phyloP scores from a whole-genome alignment of 2,329 filamentous ascomycete species.

The Aureobasidium pullulans region DNA sequence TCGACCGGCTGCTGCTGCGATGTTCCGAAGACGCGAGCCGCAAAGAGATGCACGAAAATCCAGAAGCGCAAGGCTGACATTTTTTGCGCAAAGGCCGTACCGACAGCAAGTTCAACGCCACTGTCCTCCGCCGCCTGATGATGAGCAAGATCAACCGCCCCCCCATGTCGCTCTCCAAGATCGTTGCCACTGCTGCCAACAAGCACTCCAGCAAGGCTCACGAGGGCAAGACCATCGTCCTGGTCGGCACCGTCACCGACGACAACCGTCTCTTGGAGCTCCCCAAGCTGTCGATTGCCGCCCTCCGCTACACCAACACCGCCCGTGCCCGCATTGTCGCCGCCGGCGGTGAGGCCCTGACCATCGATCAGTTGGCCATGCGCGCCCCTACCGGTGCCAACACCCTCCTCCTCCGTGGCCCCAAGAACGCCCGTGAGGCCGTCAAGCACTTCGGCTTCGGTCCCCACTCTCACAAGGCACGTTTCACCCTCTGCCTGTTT shows the following conservation, averaged over 20 bases:
- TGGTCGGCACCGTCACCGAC: constrained; percentile 93
- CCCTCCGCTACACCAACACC: constrained; percentile 92
- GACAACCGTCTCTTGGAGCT: constrained; percentile 88
- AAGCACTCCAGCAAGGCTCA: constrained; percentile 47
- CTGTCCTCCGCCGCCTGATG: constrained; percentile 92
- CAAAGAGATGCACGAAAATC: not conserved
- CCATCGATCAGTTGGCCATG: constrained; percentile 93
- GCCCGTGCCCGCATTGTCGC: constrained; percentile 89
- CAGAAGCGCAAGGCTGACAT: constrained; percentile 14
- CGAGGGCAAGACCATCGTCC: constrained; percentile 76
- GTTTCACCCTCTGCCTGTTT: constrained; percentile 22
- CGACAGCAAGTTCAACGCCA: constrained; percentile 97
- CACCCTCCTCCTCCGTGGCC: constrained; percentile 92
- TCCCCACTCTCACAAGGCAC: constrained; percentile 93
- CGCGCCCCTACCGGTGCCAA: constrained; percentile 93
- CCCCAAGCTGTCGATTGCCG: constrained; percentile 89
- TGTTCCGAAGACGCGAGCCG: not conserved
- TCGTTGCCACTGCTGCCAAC: constrained; percentile 56
- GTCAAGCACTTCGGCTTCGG: constrained; percentile 99
- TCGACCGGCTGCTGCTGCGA: not conserved
- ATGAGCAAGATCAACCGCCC: constrained; percentile 96
- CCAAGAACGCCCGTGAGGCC: constrained; percentile 96
- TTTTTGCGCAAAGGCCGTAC: constrained; percentile 63
- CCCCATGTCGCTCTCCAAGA: constrained; percentile 88
- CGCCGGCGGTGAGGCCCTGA: constrained; percentile 90